A percentile compares a stretch with the other conserved stretches of the same genome.
Conservation (phyloP, 2,329 filamentous ascomycete species). For the Cladophialophora immunda region DNA sequence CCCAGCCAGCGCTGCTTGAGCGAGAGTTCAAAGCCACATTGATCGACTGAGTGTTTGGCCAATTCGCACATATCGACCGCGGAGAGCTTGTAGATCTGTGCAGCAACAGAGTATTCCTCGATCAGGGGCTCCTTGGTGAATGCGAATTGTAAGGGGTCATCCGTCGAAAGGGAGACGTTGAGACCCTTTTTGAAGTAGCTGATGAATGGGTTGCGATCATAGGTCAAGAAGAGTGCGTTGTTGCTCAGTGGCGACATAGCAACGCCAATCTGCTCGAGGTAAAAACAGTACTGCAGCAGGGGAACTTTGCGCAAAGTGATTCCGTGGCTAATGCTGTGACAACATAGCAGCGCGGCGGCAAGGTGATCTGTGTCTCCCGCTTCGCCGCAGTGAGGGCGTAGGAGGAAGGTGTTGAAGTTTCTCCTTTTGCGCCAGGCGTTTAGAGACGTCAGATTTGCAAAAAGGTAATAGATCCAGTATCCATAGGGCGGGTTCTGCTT, state of each 20-base stretch:
- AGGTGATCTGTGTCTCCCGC: slow-evolving; percentile 97
- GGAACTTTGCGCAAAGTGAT: slow-evolving; percentile 92
- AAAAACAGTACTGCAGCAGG: slow-evolving; percentile 94
- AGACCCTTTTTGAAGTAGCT: slow-evolving; percentile 94
- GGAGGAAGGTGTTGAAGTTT: slow-evolving; percentile 93
- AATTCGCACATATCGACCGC: slow-evolving; percentile 98
- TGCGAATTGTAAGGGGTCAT: slow-evolving; percentile 96
- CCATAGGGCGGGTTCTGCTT: slow-evolving; percentile 98
- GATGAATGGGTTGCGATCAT: slow-evolving; percentile 95
- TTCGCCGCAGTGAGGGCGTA: slow-evolving; percentile 95
- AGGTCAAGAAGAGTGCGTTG: slow-evolving; percentile 94
- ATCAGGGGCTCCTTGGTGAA: slow-evolving; percentile 98
- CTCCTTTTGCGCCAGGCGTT: slow-evolving; percentile 90
- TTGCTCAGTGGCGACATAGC: slow-evolving; percentile 99
- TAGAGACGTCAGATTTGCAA: slow-evolving; percentile 89
- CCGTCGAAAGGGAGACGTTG: slow-evolving; percentile 95
- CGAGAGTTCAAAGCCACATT: slow-evolving; percentile 89
- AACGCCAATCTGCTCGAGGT: slow-evolving; percentile 96
- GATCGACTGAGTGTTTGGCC: slow-evolving; percentile 92
- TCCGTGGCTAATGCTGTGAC: slow-evolving; percentile 96
- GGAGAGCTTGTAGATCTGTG: slow-evolving; percentile 97
- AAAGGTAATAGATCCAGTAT: slow-evolving; percentile 99
- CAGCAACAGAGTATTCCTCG: slow-evolving; percentile 96
- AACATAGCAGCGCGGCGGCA: slow-evolving; percentile 88
- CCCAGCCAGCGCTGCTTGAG: slow-evolving; percentile 95